Evolutionary conservation across 495 filamentous ascomycete genomes (phyloP).

Genomic region (Xylaria sp.): DNA sequence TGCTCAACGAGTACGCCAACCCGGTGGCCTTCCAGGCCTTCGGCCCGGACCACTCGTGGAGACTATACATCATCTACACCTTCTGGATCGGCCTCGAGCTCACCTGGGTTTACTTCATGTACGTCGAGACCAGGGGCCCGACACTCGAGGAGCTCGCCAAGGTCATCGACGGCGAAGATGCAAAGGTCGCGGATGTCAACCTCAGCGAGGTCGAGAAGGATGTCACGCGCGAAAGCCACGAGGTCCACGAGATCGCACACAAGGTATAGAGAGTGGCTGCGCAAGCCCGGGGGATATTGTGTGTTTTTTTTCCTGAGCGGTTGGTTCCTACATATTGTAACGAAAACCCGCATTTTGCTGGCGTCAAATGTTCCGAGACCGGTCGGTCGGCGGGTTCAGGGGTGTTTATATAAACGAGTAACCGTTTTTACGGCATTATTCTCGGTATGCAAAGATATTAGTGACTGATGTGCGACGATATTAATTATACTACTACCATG

Average conservation of each 20-base stretch:
- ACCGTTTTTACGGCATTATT: conserved; percentile 4
- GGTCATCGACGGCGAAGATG: conserved; percentile 65
- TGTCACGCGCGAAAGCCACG: conserved; percentile 40
- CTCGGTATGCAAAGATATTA: conserved; percentile 3
- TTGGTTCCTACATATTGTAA: conserved; percentile 20
- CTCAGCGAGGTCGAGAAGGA: conserved; percentile 50
- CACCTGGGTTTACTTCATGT: conserved; percentile 68
- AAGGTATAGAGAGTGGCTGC: conserved; percentile 31
- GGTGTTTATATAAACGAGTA: conserved; percentile 1
- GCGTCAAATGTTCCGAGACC: conserved; percentile 12
- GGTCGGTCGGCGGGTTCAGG: conserved; percentile 15
- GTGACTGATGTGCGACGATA: conserved; percentile 7
- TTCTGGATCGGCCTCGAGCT: conserved; percentile 66
- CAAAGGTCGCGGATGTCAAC: conserved; percentile 53
- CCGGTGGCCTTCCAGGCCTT: conserved; percentile 64
- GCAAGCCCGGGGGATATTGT: not conserved
- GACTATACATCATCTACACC: conserved; percentile 70
- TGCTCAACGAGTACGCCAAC: conserved; percentile 66
- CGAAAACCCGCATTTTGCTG: conserved; percentile 26
- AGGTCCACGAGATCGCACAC: conserved; percentile 40
- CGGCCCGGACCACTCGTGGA: conserved; percentile 54
- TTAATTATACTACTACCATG: conserved; percentile 21
- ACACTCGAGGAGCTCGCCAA: conserved; percentile 70
- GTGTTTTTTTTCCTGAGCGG: not conserved
- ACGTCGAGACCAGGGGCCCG: conserved; percentile 68